phyloP scores from a whole-genome alignment of 495 filamentous ascomycete genomes.

The Daldinia vernicosa region DNA sequence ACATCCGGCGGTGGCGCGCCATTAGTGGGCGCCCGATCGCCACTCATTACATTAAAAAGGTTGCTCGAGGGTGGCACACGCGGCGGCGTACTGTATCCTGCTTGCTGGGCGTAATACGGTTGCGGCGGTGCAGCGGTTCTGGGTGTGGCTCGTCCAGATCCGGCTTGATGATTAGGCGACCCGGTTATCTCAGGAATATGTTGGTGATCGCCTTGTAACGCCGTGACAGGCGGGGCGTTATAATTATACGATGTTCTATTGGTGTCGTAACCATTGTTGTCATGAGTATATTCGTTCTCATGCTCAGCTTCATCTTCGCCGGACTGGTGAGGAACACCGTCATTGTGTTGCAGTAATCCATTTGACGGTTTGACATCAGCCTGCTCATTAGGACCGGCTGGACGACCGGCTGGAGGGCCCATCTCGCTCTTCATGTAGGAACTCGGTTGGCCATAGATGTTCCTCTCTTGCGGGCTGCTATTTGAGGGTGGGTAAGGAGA shows the following conservation, averaged over 20 bases:
- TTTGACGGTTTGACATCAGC: constrained; percentile 74
- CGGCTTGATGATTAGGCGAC: constrained; percentile 84
- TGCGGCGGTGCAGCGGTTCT: constrained; percentile 73
- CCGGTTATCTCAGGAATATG: constrained; percentile 87
- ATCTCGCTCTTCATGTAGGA: constrained; percentile 91
- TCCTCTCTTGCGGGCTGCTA: constrained; percentile 71
- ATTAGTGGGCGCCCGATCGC: constrained; percentile 77
- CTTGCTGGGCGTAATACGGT: constrained; percentile 72
- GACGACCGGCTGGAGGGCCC: constrained; percentile 80
- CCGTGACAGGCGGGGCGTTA: constrained; percentile 68
- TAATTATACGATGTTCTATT: constrained; percentile 80
- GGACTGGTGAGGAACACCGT: constrained; percentile 61
- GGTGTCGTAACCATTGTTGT: constrained; percentile 70
- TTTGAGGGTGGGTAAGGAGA: constrained; percentile 73
- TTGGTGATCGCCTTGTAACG: constrained; percentile 76
- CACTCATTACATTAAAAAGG: constrained; percentile 90
- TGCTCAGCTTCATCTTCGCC: constrained; percentile 79
- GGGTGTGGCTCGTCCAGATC: constrained; percentile 87
- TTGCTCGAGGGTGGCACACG: constrained; percentile 75
- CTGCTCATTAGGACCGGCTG: constrained; percentile 64
- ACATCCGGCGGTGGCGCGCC: constrained; percentile 69
- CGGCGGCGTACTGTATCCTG: constrained; percentile 83
- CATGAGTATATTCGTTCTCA: constrained; percentile 84
- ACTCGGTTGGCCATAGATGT: constrained; percentile 70
- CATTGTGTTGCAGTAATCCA: constrained; percentile 67